Evolutionary conservation across 208 protist species (phyloP).

Genomic region (Leishmania martiniquensis): DNA sequence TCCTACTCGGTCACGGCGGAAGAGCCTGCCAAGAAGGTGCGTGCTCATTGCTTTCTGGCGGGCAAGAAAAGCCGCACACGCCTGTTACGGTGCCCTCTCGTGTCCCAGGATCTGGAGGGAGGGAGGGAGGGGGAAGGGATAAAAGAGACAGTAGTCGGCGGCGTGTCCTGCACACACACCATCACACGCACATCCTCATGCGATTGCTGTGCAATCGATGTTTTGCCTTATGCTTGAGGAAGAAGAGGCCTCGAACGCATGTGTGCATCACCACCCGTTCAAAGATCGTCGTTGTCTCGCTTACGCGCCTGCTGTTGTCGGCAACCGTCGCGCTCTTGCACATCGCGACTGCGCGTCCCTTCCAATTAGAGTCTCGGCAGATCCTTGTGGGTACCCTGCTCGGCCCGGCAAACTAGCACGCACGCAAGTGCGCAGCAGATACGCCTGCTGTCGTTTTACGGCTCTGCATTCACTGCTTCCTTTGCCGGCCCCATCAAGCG

Average conservation of each 20-base stretch:
- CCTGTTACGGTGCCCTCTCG: neutral
- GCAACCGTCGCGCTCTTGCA: neutral
- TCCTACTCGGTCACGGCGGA: neutral
- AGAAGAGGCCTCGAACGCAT: too few species aligned
- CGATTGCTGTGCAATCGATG: neutral
- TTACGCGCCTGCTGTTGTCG: neutral
- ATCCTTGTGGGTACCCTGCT: neutral
- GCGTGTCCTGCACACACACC: too few species aligned
- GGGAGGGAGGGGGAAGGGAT: neutral
- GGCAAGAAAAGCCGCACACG: neutral
- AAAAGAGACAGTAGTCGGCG: neutral
- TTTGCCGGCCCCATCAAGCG: constrained; percentile 78
- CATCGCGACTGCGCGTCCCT: neutral
- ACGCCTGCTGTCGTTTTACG: too few species aligned
- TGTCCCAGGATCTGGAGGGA: too few species aligned
- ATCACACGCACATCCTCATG: neutral
- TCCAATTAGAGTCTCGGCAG: too few species aligned
- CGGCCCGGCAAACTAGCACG: neutral
- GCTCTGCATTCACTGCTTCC: constrained; percentile 16
- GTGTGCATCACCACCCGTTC: neutral
- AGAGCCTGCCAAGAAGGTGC: neutral
- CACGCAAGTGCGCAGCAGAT: neutral
- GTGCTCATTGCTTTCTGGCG: neutral
- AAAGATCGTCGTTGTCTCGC: too few species aligned
- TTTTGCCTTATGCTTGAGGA: neutral